Evolutionary conservation across 306 rosid species (phyloP).

Genomic region (Biancaea sappan): DNA sequence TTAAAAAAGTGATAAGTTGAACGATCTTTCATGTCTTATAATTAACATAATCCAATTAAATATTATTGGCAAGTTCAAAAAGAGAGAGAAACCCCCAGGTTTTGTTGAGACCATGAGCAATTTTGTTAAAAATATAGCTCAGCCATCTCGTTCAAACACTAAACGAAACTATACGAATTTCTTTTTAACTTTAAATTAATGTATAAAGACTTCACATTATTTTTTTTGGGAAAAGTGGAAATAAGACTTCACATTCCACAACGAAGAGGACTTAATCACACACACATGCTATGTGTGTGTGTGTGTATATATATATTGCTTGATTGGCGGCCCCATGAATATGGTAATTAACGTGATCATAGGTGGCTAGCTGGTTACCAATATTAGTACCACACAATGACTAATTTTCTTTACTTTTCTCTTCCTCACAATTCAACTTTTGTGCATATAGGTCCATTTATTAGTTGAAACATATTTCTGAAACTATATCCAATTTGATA

Average conservation of each 20-base stretch:
- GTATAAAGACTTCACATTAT: neutral
- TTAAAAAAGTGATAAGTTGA: neutral
- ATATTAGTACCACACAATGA: neutral
- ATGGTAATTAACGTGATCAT: neutral
- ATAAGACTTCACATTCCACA: too few species aligned
- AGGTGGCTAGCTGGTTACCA: constrained; percentile 16
- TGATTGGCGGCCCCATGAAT: neutral
- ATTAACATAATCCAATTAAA: neutral
- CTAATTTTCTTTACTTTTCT: neutral
- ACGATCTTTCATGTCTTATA: neutral
- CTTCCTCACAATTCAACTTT: neutral
- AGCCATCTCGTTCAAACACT: neutral
- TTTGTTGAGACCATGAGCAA: neutral
- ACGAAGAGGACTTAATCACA: too few species aligned
- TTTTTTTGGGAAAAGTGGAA: neutral
- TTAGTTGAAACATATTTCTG: neutral
- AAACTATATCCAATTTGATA: too few species aligned
- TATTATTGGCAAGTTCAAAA: neutral
- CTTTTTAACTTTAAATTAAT: neutral
- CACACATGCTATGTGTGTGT: too few species aligned
- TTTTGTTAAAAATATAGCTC: neutral
- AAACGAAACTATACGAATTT: neutral
- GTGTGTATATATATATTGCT: neutral
- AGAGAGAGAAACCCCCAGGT: constrained; percentile 6
- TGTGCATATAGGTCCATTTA: neutral